A percentile compares a stretch with the other conserved stretches of the same genome.
Conservation (phyloP, 148 eudicot genomes). For the Amaranthus hypochondriacus region DNA sequence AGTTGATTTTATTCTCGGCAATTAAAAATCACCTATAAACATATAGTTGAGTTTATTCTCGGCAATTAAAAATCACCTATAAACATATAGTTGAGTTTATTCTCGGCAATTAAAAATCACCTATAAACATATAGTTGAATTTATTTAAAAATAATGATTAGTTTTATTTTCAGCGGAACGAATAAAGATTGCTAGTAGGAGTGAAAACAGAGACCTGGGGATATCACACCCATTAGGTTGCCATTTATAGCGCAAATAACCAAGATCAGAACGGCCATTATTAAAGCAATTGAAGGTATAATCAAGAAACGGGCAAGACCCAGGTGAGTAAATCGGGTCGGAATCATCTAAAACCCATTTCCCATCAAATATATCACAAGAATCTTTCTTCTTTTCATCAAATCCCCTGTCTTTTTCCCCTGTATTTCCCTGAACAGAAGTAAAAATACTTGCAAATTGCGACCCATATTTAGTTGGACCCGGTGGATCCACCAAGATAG, state of each 20-base stretch:
- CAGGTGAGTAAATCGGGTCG: conserved; percentile 46
- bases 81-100: too few species aligned
- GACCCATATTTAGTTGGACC: conserved; percentile 11
- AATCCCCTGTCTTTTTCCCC: background rate
- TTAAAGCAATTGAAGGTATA: conserved; percentile 58
- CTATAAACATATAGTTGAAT: too few species aligned
- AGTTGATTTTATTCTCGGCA: too few species aligned
- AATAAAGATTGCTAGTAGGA: background rate
- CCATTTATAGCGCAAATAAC: conserved; percentile 42
- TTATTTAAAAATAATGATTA: too few species aligned
- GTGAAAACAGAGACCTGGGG: conserved; percentile 42
- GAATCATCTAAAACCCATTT: conserved; percentile 45
- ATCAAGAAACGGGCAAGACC: conserved; percentile 60
- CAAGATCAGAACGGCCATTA: conserved; percentile 52
- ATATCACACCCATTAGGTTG: conserved; percentile 50
- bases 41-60: too few species aligned
- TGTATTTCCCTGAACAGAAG: background rate
- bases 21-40: too few species aligned
- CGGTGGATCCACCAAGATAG: background rate
- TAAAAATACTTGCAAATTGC: background rate
- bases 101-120: too few species aligned
- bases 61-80: too few species aligned
- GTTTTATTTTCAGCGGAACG: background rate
- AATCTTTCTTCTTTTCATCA: conserved; percentile 5
- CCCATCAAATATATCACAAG: conserved; percentile 71